phyloP scores from a whole-genome alignment of 202 grass and related monocot species.

The Brachypodium distachyon region DNA sequence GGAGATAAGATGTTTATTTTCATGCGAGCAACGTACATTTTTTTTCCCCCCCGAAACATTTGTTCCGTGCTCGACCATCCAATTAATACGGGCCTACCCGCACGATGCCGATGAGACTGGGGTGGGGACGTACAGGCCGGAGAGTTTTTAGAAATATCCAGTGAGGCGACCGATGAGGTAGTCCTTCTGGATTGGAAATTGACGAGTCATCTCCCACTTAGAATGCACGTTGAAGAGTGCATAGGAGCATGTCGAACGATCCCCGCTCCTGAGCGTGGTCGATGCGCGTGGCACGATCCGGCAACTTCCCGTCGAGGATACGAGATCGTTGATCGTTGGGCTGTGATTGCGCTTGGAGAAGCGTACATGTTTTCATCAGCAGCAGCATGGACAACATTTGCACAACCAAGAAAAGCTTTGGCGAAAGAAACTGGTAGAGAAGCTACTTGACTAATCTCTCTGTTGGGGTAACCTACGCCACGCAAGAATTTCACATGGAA shows the following conservation, averaged over 20 bases:
- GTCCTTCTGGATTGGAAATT: neutral
- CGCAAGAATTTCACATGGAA: too few species aligned
- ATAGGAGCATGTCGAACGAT: neutral
- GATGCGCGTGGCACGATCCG: neutral
- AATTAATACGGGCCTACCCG: neutral
- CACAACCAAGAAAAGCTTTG: neutral
- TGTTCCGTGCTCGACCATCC: neutral
- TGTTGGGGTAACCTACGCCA: too few species aligned
- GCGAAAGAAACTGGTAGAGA: neutral
- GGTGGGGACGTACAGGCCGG: too few species aligned
- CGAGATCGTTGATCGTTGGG: too few species aligned
- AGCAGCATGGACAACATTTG: neutral
- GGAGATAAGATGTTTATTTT: neutral
- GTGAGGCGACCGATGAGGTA: neutral
- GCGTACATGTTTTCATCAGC: too few species aligned
- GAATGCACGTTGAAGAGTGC: neutral
- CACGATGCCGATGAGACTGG: too few species aligned
- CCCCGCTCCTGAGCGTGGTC: neutral
- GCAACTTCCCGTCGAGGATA: neutral
- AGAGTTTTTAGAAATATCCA: neutral
- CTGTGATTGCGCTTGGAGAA: neutral
- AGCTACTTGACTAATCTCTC: neutral
- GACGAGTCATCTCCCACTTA: neutral
- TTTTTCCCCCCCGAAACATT: neutral
- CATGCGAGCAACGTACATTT: neutral